Evolutionary conservation across 208 protist species (phyloP), one percentile per base, ranked within the genome.

Genomic region (Wallacemonas sp.): DNA sequence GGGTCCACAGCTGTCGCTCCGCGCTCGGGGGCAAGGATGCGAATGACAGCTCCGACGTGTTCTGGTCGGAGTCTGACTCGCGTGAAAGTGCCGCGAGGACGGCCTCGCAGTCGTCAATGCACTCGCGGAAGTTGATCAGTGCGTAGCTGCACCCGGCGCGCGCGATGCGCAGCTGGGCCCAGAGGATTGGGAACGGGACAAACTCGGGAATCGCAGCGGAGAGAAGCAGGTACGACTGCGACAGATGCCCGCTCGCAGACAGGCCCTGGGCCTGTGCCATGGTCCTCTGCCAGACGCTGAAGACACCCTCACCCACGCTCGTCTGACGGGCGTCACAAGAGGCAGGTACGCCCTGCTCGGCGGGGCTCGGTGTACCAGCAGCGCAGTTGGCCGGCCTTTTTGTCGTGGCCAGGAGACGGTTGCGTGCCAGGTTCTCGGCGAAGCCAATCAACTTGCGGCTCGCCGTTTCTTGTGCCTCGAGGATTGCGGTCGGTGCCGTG

Each of bases 41-140:
- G 3, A 55, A 31, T 32, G 44, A 14, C n/a, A n/a, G n/a, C n/a
- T n/a, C n/a, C 44, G 44, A 7, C 4, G 18, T 48, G 11, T 48
- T 3, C 18, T 48, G 18, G 49, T 57, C 8, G 23, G n/a, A 5
- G 20, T 3, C 7, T 42, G 18, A 1, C 7, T 57, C 59, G 1
- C n/a, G 57, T 4, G 33, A 39, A 23, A 55, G 50, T 3, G 66
- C 41, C 1, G 68, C 33, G 10, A 86, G 33, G 3, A 25, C 41
- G 3, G 70, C 74, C 3, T 64, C 52, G 67, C 76, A 84, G 65
- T 94, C 88, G 54, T 91, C 80, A 31, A 76, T 69, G 64, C 87
- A 91, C 50, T 92, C 90, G 7, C 79, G 80, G 59, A 81, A 95
- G 18, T 89, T 82, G n/a, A 95, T 67, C 0, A 95, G 67, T 11